Base-by-base conservation (phyloP, 768 basidiomycete genomes). In the Termitomyces titanicus region DNA sequence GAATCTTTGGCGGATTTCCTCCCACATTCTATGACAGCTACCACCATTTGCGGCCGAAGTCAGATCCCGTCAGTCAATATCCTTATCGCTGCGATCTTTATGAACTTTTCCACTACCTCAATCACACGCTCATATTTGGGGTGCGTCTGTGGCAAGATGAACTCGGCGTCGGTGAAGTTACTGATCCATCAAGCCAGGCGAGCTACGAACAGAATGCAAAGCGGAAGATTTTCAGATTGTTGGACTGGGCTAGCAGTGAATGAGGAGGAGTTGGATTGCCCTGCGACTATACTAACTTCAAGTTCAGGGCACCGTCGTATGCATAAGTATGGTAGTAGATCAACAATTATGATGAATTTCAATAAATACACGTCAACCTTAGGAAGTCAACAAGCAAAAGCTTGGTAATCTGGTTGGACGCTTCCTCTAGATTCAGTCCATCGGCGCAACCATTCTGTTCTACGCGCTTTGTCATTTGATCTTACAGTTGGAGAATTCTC, bases 1-100 rank as follows among this genome's bases (percentile, higher is more conserved):
- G 85, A 39, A 88, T 92, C 24, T 92, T 92, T 60, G 89, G 89
- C 2, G 89, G 90, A 5, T 82, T 92, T 56, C 82, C 88, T 1
- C 55, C 65, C 22, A 66, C 74, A 0, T 92, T 92, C 69, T 89
- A 82, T 64, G 68, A 73, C 24, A 78, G 79, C 18, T 92, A 92
- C 61, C 85, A 90, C 59, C 57, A 81, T 45, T 56, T 83, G 59
- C 70, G 77, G 27, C 84, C 86, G 0, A 89, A 84, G 66, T 75
- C 84, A 1, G 79, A 85, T 33, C 89, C 89, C 5, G 75, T 74
- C 3, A 77, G 79, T 3, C 79, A 91, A 63, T 91, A 88, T 63
- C 74, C 76, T 27, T 73, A 84, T 35, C 79, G 90, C 33, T 77
- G 69, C 31, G 80, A 87, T 48, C 68, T 92, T n/a, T 92, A 92